phyloP scores from a whole-genome alignment of 108 stramenopile genomes.

The Parmales sp. region DNA sequence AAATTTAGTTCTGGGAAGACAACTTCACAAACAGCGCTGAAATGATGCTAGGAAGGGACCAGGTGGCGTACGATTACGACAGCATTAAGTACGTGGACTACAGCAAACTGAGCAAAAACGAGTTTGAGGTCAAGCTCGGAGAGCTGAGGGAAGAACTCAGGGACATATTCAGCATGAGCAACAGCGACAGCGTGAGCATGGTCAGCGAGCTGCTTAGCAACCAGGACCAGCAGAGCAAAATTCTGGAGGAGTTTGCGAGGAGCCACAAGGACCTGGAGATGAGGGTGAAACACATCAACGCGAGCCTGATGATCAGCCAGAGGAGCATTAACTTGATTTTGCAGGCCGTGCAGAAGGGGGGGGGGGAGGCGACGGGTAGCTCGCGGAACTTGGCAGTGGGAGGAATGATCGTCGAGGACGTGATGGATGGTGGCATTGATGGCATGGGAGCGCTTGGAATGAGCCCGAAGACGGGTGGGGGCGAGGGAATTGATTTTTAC shows the following conservation, averaged over 20 bases:
- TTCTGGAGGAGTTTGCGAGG: neutral
- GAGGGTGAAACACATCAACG: too few relatives aligned
- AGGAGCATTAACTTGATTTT: too few relatives aligned
- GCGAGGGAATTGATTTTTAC: too few relatives aligned
- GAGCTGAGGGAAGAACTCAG: neutral
- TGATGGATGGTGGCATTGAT: too few relatives aligned
- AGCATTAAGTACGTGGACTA: neutral
- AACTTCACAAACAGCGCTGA: slow-evolving; percentile 1
- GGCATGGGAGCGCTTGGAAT: too few relatives aligned
- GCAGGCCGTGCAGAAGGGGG: too few relatives aligned
- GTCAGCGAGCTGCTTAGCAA: neutral
- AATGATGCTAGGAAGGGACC: neutral
- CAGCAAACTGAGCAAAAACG: neutral
- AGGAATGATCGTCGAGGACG: too few relatives aligned
- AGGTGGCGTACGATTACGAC: neutral
- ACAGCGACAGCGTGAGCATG: neutral
- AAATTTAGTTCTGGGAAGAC: neutral
- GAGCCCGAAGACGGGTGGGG: too few relatives aligned
- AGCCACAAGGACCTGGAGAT: too few relatives aligned
- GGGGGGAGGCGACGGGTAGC: too few relatives aligned
- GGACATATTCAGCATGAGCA: neutral
- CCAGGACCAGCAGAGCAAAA: neutral
- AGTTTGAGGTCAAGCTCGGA: neutral
- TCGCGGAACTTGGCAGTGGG: too few relatives aligned
- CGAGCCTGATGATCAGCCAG: too few relatives aligned